These are phyloP conservation scores for Penicillium rolfsii DNA, from an alignment of 2,329 filamentous ascomycete species.

Conservation along the genomic window DNA sequence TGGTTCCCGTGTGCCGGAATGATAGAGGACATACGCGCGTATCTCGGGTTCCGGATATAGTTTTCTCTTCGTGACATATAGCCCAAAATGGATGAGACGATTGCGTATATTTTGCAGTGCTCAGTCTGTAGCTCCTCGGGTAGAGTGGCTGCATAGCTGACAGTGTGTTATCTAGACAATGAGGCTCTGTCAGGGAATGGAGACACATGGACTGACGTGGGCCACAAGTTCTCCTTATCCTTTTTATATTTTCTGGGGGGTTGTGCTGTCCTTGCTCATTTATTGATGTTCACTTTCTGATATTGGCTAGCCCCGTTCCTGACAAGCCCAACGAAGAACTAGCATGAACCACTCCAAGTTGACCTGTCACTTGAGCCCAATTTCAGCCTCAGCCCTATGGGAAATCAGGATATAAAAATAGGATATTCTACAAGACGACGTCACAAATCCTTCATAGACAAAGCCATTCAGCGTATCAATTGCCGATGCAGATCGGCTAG, in stretches of 20 bases:
- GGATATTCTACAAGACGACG: not conserved
- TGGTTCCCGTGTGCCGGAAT: not conserved
- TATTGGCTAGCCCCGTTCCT: constrained; percentile 2
- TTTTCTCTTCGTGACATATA: not conserved
- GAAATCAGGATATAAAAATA: constrained; percentile 6
- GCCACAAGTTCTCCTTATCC: too few species aligned
- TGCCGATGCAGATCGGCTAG: not conserved
- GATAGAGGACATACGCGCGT: not conserved
- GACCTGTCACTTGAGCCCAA: constrained; percentile 5
- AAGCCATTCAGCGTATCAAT: not conserved
- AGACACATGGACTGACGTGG: not conserved
- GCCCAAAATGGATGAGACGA: not conserved
- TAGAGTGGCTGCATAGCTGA: not conserved
- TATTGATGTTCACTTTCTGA: not conserved
- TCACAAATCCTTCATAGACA: not conserved
- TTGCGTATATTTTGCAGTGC: not conserved
- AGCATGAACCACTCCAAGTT: not conserved
- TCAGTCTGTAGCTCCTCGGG: not conserved
- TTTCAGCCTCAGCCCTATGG: constrained; percentile 4
- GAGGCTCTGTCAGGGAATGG: not conserved
- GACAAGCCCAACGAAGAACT: constrained; percentile 7
- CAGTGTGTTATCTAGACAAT: not conserved
- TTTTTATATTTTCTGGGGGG: not conserved
- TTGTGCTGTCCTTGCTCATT: not conserved
- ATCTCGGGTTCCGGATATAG: not conserved